Conservation (phyloP, 2,329 filamentous ascomycete genomes). For the Arthrobotrys sphaeroides region DNA sequence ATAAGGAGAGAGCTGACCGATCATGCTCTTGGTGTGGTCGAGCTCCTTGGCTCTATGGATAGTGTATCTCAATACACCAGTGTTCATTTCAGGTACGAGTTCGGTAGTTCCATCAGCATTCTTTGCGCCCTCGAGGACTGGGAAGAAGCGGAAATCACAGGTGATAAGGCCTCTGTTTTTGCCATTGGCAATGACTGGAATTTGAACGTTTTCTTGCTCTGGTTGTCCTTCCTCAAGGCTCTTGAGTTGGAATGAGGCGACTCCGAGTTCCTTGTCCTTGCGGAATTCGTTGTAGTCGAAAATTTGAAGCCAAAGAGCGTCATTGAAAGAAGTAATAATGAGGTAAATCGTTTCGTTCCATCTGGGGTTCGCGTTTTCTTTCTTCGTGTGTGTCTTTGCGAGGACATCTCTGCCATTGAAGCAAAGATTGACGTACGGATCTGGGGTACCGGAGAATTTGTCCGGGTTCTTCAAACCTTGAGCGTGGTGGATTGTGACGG, state of each 20-base stretch:
- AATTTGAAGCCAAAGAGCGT: conserved; percentile 82
- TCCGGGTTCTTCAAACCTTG: conserved; percentile 94
- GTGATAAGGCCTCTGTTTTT: conserved; percentile 82
- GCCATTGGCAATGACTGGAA: conserved; percentile 86
- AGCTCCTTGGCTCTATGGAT: conserved; percentile 97
- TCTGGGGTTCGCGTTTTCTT: conserved; percentile 83
- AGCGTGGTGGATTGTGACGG: conserved; percentile 88
- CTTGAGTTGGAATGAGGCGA: conserved; percentile 85
- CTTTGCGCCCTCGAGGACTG: conserved; percentile 78
- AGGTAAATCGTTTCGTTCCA: conserved; percentile 99
- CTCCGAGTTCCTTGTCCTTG: conserved; percentile 94
- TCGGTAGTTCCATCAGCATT: conserved; percentile 79
- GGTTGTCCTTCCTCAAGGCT: conserved; percentile 76
- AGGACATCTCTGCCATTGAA: conserved; percentile 84
- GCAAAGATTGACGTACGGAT: conserved; percentile 87
- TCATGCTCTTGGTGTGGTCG: conserved; percentile 88
- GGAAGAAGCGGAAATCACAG: conserved; percentile 92
- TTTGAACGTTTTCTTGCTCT: conserved; percentile 81
- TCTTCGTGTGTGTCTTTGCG: conserved; percentile 86
- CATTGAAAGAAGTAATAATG: conserved; percentile 89
- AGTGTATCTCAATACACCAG: conserved; percentile 91
- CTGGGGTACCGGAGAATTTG: conserved; percentile 88
- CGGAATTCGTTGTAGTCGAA: conserved; percentile 95
- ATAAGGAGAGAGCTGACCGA: conserved; percentile 91
- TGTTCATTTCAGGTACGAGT: conserved; percentile 86